phyloP scores from a whole-genome alignment of 2,329 filamentous ascomycete species.

The Dactylellina drechsleri region DNA sequence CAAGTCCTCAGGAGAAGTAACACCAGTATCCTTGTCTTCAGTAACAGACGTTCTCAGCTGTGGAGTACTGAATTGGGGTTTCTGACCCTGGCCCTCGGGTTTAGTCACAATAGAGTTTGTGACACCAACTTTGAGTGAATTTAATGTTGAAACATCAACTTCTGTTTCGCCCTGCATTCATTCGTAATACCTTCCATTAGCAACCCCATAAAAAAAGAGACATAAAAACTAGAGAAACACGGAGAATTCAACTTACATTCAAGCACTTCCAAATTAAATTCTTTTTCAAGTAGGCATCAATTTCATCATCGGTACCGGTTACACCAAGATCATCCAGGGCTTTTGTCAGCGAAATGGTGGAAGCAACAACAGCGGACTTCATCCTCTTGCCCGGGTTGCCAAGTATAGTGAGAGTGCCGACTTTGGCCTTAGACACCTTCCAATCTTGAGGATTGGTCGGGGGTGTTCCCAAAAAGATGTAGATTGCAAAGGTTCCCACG shows the following conservation, averaged over 20 bases:
- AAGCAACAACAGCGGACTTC: constrained; percentile 8
- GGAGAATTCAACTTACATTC: constrained; percentile 13
- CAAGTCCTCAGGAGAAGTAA: constrained; percentile 5
- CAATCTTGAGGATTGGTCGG: constrained; percentile 13
- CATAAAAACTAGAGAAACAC: not conserved
- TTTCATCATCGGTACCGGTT: constrained; percentile 14
- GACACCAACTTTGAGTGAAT: constrained; percentile 32
- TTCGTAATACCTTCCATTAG: not conserved
- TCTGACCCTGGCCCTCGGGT: not conserved
- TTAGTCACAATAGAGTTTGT: constrained; percentile 5
- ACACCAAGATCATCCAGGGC: constrained; percentile 3
- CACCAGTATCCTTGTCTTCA: constrained; percentile 24
- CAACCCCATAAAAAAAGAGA: not conserved
- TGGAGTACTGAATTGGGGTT: constrained; percentile 12
- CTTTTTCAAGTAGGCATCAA: constrained; percentile 23
- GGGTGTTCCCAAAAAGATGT: constrained; percentile 18
- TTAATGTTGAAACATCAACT: constrained; percentile 6
- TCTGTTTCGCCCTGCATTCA: constrained; percentile 8
- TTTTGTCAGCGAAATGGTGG: constrained; percentile 13
- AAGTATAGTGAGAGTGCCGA: constrained; percentile 21
- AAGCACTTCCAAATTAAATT: constrained; percentile 19
- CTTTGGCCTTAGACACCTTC: not conserved
- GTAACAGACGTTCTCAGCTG: constrained; percentile 15
- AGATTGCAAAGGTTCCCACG: constrained; percentile 34
- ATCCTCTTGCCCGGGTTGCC: constrained; percentile 7